Evolutionary conservation across 2,329 filamentous ascomycete species (phyloP), one percentile per base, ranked within the genome.

Genomic region (Endothia cerciana): DNA sequence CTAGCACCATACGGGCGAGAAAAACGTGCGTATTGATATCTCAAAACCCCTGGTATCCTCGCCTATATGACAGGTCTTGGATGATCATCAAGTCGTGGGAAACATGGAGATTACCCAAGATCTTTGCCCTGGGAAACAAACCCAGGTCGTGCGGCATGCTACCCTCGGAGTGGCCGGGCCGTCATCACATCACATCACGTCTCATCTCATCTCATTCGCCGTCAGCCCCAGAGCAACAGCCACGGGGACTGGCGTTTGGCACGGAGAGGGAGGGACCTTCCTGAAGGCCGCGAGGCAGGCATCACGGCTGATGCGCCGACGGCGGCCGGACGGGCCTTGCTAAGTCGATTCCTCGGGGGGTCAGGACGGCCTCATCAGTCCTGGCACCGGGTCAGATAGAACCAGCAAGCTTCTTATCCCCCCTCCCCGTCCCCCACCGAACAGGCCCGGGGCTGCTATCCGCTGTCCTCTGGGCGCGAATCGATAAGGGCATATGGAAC

Each of bases 271-370:
- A 51, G 28, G 47, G 28, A 22, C 47, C 47, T 51, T 30, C 47
- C 28, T 15, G 47, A 51, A 51, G 47, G 25, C 22, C 5, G 47
- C 25, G 11, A 51, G 47, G 47, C 13, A 28, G 11, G 47, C 47
- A 51, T 51, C 47, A 51, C 47, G 47, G 47, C 47, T 51, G 47
- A 28, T 25, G 47, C 25, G 47, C 47, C 47, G 13, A 51, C 47
- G 28, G 13, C 47, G 28, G 25, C 47, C 45, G 45, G 25, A 11
- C n/a, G 22, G 25, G 45, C 45, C 45, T 25, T 22, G 11, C 45
- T 25, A n/a, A 13, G 7, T 22, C 19, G 8, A 17, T 22, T n/a
- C 22, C 45, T 51, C 33, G 33, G 33, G 33, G 33, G 33, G 10
- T 10, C 10, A 36, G 33, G 33, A 36, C 33, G 10, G 33, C 33